phyloP scores from a whole-genome alignment of 345 rosid species.

The Camelina neglecta region DNA sequence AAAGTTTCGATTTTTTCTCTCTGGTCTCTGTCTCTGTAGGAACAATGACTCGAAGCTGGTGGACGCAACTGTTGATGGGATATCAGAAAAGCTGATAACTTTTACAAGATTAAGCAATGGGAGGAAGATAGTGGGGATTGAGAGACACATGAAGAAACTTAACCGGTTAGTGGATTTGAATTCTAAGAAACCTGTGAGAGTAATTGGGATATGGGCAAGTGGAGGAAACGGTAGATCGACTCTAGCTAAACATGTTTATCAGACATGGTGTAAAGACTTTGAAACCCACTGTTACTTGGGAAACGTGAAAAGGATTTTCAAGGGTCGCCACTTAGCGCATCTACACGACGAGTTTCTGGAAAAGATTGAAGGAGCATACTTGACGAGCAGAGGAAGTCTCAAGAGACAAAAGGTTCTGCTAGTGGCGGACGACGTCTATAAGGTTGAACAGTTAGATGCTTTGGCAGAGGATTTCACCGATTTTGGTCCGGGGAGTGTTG shows the following conservation, averaged over 20 bases:
- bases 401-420: conserved; percentile 37
- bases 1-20: background rate
- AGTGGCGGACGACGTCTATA: conserved; percentile 29
- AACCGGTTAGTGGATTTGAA: conserved; percentile 14
- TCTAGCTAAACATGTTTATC: conserved; percentile 23
- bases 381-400: background rate
- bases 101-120: background rate
- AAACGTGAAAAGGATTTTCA: conserved; percentile 21
- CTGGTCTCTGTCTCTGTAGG: background rate
- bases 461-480: conserved; percentile 33
- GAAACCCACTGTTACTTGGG: conserved; percentile 31
- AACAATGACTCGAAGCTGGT: conserved; percentile 35
- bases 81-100: conserved; percentile 9
- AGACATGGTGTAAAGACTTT: conserved; percentile 19
- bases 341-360: conserved; percentile 11
- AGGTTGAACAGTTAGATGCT: conserved; percentile 29
- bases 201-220: conserved; percentile 36
- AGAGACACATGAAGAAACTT: conserved; percentile 24
- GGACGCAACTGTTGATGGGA: conserved; percentile 27
- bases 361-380: conserved; percentile 17
- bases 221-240: conserved; percentile 33
- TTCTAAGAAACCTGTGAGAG: conserved; percentile 12
- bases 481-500: conserved; percentile 41
- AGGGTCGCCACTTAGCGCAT: conserved; percentile 4
- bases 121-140: conserved; percentile 38